Conservation (phyloP, 345 rosid genomes). For the Eucalyptus dawsonii region DNA sequence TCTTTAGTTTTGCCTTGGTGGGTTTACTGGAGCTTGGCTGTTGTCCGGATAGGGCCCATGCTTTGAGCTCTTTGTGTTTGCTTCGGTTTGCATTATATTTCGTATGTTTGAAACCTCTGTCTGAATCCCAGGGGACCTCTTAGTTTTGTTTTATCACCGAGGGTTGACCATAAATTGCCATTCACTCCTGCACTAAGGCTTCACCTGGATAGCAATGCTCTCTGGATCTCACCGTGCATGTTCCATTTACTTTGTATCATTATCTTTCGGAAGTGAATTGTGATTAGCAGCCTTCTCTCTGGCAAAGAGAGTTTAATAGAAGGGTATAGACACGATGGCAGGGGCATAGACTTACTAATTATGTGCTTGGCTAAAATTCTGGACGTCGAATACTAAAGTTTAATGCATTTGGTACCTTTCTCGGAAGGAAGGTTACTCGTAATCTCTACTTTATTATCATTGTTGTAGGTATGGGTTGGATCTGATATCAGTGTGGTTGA, state of each 20-base stretch:
- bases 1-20: background rate
- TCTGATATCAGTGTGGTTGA: background rate
- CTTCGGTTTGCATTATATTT: background rate
- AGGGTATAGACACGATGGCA: background rate
- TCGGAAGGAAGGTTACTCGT: background rate
- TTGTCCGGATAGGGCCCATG: background rate
- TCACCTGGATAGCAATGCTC: background rate
- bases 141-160: background rate
- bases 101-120: background rate
- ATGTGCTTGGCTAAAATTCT: background rate
- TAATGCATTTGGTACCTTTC: background rate
- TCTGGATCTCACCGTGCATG: background rate
- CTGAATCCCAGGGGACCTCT: background rate
- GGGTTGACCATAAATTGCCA: background rate
- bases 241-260: background rate
- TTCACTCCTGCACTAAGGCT: background rate
- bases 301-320: background rate
- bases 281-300: background rate
- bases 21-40: background rate
- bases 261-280: background rate
- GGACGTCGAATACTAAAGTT: background rate
- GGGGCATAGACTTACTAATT: background rate
- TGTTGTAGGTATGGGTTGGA: background rate
- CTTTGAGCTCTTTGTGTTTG: background rate
- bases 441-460: background rate